Percentiles rank a stretch among this genome's conserved stretches.
Conservation (phyloP, 441 rosid genomes). For the Aleurites moluccanus region DNA sequence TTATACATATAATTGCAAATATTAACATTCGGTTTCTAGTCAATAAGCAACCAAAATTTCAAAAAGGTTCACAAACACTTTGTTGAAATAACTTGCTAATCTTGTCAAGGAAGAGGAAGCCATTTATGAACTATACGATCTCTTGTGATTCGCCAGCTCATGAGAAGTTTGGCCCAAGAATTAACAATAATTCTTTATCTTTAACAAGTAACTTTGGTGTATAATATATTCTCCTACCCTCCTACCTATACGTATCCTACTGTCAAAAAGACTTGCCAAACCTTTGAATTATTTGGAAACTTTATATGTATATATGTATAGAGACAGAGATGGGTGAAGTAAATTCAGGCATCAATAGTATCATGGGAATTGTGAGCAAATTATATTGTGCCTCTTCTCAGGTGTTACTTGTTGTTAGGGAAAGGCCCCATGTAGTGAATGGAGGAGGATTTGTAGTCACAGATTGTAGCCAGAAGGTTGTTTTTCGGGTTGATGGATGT, state of each 20-base stretch:
- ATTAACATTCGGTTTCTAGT: conserved; percentile 5
- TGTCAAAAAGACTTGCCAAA: conserved; percentile 44
- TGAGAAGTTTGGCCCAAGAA: neutral
- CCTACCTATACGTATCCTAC: neutral
- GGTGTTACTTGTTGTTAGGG: conserved; percentile 54
- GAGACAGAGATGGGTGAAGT: conserved; percentile 25
- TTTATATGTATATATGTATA: neutral
- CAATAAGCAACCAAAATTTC: conserved; percentile 1
- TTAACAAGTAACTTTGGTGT: conserved; percentile 16
- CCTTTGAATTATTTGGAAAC: conserved; percentile 12
- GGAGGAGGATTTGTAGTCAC: conserved; percentile 88
- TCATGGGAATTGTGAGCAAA: conserved; percentile 47
- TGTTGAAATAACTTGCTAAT: neutral
- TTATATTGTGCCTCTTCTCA: conserved; percentile 51
- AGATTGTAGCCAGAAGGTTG: conserved; percentile 50
- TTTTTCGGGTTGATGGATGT: conserved; percentile 78
- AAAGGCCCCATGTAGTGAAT: conserved; percentile 57
- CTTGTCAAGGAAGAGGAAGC: too few relatives aligned
- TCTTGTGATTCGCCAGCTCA: neutral
- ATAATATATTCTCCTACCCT: neutral
- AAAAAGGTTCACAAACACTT: conserved; percentile 6
- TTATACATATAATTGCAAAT: too few relatives aligned
- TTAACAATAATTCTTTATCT: neutral
- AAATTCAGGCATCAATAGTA: conserved; percentile 11
- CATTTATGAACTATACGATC: neutral